phyloP scores from a whole-genome alignment of 2,329 filamentous ascomycete species.

The Cytospora paraplurivora region DNA sequence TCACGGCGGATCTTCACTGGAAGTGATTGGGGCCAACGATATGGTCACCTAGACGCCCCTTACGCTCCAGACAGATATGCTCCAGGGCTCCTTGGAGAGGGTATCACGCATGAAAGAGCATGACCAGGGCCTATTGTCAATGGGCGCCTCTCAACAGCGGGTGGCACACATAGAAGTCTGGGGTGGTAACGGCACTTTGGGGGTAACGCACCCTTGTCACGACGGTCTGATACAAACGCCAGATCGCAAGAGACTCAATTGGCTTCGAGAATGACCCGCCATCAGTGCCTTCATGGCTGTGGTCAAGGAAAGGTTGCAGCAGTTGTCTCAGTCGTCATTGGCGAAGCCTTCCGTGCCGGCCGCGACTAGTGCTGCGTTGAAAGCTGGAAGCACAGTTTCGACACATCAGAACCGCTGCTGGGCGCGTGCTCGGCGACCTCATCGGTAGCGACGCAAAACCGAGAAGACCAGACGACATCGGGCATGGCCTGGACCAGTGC shows the following conservation, averaged over 20 bases:
- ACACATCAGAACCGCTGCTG: conserved; percentile 22
- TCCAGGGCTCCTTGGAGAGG: not conserved
- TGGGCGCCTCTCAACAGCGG: not conserved
- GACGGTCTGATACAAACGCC: conserved; percentile 1
- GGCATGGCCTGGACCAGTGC: conserved; percentile 5
- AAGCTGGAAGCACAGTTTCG: conserved; percentile 43
- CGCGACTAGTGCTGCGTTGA: conserved; percentile 37
- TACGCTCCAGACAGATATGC: conserved; percentile 7
- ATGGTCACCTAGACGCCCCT: not conserved
- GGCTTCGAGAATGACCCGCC: conserved; percentile 17
- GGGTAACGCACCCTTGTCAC: not conserved
- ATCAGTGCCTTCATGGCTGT: conserved; percentile 2
- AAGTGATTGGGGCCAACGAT: conserved; percentile 44
- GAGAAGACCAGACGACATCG: conserved; percentile 10
- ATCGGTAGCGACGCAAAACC: conserved; percentile 3
- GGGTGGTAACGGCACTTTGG: not conserved
- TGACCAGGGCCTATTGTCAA: conserved; percentile 2
- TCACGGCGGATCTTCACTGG: conserved; percentile 58
- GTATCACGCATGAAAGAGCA: conserved; percentile 4
- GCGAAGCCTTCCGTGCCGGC: conserved; percentile 35
- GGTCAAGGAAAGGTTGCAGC: conserved; percentile 28
- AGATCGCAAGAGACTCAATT: not conserved
- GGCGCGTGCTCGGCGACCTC: conserved; percentile 13
- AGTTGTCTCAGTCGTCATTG: conserved; percentile 34
- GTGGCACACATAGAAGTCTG: not conserved